These are phyloP conservation scores for Mrakia gelida DNA, from an alignment of 768 basidiomycete genomes.

Conservation along the genomic window DNA sequence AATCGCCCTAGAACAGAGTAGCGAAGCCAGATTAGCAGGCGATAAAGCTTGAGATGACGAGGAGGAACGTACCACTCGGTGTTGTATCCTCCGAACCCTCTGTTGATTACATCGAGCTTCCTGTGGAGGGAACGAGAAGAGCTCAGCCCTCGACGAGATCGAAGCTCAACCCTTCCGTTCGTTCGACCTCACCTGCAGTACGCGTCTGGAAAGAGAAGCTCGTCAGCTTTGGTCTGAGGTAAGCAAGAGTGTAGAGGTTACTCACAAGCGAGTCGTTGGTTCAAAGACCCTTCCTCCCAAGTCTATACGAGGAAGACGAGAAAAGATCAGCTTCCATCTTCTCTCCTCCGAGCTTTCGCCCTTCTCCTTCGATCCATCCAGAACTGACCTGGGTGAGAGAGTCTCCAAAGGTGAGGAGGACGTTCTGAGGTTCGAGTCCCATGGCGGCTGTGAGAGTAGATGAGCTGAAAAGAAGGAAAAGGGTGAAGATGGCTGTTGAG, in stretches of 20 bases:
- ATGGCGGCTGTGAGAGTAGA: too few relatives aligned
- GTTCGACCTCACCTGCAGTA: conserved; percentile 18
- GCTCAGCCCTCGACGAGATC: background rate
- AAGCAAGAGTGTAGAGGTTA: background rate
- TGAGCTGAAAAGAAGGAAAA: too few relatives aligned
- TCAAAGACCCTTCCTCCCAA: conserved; percentile 27
- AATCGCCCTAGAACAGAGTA: conserved; percentile 50
- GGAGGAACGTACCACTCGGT: conserved; percentile 56
- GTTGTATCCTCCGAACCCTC: conserved; percentile 60
- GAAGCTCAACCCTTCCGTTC: too few relatives aligned
- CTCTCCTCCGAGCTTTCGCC: background rate
- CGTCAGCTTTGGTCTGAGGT: background rate
- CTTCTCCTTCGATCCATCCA: background rate
- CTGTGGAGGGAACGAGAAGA: background rate
- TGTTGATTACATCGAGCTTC: conserved; percentile 29
- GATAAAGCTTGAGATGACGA: background rate
- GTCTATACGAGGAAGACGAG: background rate
- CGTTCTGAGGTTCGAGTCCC: too few relatives aligned
- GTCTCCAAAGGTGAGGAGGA: background rate
- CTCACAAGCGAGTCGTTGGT: conserved; percentile 29
- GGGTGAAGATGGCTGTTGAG: too few relatives aligned
- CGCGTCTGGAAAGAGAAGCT: background rate
- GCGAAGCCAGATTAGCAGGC: background rate
- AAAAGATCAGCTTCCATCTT: background rate
- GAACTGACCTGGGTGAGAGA: background rate